Base-by-base conservation (phyloP, 345 rosid species). In the Eucalyptus microcorys region DNA sequence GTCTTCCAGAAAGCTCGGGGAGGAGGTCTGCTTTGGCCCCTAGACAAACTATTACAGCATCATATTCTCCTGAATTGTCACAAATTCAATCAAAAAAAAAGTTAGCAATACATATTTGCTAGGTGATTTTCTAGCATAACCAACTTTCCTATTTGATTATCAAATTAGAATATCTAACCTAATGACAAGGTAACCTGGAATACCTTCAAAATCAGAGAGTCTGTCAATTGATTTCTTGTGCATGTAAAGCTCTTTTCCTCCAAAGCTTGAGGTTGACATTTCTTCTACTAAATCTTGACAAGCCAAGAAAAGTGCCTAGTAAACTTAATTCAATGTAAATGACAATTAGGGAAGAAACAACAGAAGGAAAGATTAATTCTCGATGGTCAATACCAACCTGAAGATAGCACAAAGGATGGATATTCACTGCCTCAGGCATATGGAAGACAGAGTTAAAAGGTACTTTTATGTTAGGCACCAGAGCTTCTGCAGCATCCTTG, bases 381-480 rank as follows among this genome's bases (percentile, higher is more conserved):
- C 1, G 42, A 14, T 50, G 57, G 24, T 45, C 87, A 14, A 52
- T 17, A 43, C 42, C 30, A 40, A 89, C 90, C 90, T 86, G 90
- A 52, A 89, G 88, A 89, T 89, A 89, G 48, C 49, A 68, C 50
- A 87, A 90, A 87, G 99, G 96, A 93, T 93, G 92, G 49, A 97
- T 93, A 91, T 95, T 97, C 90, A 96, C 93, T 88, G 98, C 99
- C 86, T 93, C 92, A 52, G 99, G 99, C 94, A 96, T 92, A 91
- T 96, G 95, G 90, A 96, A 97, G 89, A 97, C 97, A 30, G 90
- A 90, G 92, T 92, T 88, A 86, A 94, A 92, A 90, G 99, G 99
- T 27, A 95, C 68, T 85, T 89, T 81, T 45, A 96, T 79, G 89
- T 92, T 90, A 22, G 99, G 98, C 71, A 96, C 93, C 88, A 95